Percentiles rank a stretch among this genome's conserved stretches.
phyloP scores from a whole-genome alignment of 139 green algal genomes.

The Tetraselmis chui region DNA sequence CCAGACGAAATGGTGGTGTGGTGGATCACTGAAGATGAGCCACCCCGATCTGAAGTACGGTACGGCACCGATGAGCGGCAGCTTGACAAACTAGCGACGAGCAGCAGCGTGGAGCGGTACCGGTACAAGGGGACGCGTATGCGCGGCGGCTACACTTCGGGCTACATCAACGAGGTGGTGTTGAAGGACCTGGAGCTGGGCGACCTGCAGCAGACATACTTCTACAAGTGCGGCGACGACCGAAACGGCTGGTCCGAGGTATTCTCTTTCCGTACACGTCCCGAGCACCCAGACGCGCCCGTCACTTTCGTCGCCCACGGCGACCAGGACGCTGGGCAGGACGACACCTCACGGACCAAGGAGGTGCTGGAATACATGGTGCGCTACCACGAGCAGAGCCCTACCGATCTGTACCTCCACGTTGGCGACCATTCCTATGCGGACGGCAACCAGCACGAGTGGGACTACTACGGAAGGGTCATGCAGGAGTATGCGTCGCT shows the following conservation, averaged over 20 bases:
- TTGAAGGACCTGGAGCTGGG: background rate
- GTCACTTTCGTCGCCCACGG: background rate
- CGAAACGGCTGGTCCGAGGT: background rate
- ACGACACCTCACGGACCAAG: background rate
- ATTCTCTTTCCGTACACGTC: background rate
- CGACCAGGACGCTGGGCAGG: background rate
- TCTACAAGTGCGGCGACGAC: background rate
- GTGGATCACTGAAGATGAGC: background rate
- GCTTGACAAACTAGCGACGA: background rate
- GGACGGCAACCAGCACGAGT: background rate
- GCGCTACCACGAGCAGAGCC: background rate
- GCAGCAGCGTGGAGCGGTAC: background rate
- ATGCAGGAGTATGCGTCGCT: background rate
- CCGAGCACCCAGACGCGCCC: background rate
- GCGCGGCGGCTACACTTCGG: background rate
- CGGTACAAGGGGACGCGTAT: background rate
- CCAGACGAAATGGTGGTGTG: background rate
- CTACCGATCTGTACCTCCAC: background rate
- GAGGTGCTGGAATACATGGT: background rate
- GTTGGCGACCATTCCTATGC: background rate
- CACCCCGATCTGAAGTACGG: background rate
- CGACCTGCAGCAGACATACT: background rate
- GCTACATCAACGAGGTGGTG: background rate
- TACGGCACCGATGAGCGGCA: background rate
- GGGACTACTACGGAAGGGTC: background rate